Percentiles rank a stretch among this genome's conserved stretches.
These are phyloP conservation scores for Colletotrichum sp. DNA, from an alignment of 2,329 filamentous ascomycete genomes.

Conservation along the genomic window DNA sequence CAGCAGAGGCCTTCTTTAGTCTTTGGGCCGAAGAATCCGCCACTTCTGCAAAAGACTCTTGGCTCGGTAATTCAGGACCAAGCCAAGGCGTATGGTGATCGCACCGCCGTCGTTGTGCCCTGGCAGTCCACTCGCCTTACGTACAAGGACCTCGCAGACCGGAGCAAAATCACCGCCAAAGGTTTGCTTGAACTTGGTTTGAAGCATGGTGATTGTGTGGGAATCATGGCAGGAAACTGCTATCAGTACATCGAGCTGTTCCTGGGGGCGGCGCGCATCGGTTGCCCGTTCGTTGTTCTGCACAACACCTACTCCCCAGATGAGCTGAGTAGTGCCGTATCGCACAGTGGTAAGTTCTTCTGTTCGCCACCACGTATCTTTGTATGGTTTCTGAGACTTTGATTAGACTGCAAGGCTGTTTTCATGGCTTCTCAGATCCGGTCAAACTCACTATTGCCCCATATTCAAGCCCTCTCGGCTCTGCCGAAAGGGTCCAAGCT, in stretches of 20 bases:
- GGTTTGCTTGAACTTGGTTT: background rate
- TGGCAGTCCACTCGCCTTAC: background rate
- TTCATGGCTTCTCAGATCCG: background rate
- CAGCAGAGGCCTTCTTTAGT: background rate
- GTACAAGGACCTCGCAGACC: background rate
- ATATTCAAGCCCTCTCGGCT: background rate
- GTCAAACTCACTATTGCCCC: background rate
- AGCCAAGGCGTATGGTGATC: background rate
- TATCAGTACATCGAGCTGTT: background rate
- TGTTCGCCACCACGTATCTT: accelerated
- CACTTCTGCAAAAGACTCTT: background rate
- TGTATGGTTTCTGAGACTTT: background rate
- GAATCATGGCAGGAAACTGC: background rate
- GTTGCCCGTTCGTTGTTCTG: background rate
- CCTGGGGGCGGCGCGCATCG: background rate
- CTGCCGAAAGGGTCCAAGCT: background rate
- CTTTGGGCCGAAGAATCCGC: background rate
- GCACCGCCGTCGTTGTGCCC: background rate
- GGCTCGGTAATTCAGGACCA: background rate
- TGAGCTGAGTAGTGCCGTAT: background rate
- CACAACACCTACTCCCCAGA: background rate
- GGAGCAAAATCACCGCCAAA: background rate
- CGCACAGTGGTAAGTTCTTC: background rate
- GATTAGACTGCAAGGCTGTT: background rate
- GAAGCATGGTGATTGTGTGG: background rate